Base-by-base conservation (phyloP, 2,329 filamentous ascomycete genomes). In the Lachnellula hyalina region DNA sequence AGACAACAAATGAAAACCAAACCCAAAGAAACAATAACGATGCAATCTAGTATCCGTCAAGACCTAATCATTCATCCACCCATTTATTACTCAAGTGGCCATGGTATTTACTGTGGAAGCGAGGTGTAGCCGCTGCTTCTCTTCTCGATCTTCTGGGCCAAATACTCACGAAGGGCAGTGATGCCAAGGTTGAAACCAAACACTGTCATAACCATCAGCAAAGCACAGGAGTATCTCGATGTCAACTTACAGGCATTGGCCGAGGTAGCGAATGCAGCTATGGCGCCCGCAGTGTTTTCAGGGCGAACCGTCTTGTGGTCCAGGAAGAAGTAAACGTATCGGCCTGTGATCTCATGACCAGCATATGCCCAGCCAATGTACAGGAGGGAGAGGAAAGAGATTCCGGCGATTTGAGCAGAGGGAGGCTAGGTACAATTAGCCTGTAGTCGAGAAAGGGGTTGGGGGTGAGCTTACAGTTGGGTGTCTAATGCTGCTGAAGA, bases 361-460 rank as follows among this genome's bases (percentile, higher is more conserved):
- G 70, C 19, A 44, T 61, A 62, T 25, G 62, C 58, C 69, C 69
- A 71, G 19, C 58, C 55, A 49, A 67, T 52, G 52, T 70, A 71
- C 25, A 59, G 5, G 7, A 58, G 28, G 23, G 57, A 55, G 9
- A 70, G 44, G 36, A 59, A 40, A 4, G 60, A 53, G 8, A 69
- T 52, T n/a, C 59, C 62, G 28, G 54, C 38, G 51, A 63, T 44
- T 45, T 66, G 66, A 32, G 54, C 50, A 51, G 53, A 47, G 51
- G 65, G 40, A 32, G 65, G 61, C 68, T 70, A 36, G 28, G 6
- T 32, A 19, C 17, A 34, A 47, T 61, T 49, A 64, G 61, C 28
- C 51, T 19, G 51, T 45, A 42, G 5, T 34, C 17, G 23, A 46
- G 19, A 47, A 11, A 36, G 25, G 25, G 45, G n/a, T 41, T 3